phyloP scores from a whole-genome alignment of 495 filamentous ascomycete species.

The Hypoxylon subgilvum region DNA sequence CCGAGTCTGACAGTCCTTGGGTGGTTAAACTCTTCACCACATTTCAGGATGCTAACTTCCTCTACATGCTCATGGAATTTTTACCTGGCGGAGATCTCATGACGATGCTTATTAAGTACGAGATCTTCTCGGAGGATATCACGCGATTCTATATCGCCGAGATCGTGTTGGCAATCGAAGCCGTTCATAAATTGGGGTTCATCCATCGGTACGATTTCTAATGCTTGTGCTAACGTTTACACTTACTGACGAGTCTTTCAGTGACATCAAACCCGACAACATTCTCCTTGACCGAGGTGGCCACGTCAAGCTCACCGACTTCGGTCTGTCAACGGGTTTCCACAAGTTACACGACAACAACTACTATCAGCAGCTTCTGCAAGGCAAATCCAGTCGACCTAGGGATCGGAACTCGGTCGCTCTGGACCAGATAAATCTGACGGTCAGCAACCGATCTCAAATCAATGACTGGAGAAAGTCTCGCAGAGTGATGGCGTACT shows the following conservation, averaged over 20 bases:
- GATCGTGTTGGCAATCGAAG: constrained; percentile 95
- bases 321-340: constrained; percentile 96
- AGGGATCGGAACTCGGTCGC: constrained; percentile 89
- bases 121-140: constrained; percentile 98
- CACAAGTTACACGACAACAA: constrained; percentile 97
- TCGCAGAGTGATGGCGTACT: constrained; percentile 92
- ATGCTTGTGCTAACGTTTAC: constrained; percentile 6
- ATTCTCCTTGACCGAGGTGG: constrained; percentile 94
- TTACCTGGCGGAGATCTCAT: constrained; percentile 97
- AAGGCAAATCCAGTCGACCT: constrained; percentile 74
- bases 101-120: constrained; percentile 99
- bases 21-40: constrained; percentile 97
- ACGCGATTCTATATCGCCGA: constrained; percentile 99
- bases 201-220: constrained; percentile 81
- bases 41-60: constrained; percentile 92
- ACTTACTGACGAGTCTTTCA: constrained; percentile 45
- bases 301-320: constrained; percentile 98
- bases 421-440: constrained; percentile 96
- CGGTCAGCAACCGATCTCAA: constrained; percentile 92
- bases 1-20: constrained; percentile 98
- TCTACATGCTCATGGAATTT: constrained; percentile 99
- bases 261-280: constrained; percentile 99
- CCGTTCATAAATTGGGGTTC: constrained; percentile 96
- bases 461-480: constrained; percentile 99
- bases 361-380: constrained; percentile 96